A percentile compares a stretch with the other conserved stretches of the same genome.
Conservation (phyloP, 2,329 filamentous ascomycete species). For the Arthrobotrys pseudoclavata region DNA sequence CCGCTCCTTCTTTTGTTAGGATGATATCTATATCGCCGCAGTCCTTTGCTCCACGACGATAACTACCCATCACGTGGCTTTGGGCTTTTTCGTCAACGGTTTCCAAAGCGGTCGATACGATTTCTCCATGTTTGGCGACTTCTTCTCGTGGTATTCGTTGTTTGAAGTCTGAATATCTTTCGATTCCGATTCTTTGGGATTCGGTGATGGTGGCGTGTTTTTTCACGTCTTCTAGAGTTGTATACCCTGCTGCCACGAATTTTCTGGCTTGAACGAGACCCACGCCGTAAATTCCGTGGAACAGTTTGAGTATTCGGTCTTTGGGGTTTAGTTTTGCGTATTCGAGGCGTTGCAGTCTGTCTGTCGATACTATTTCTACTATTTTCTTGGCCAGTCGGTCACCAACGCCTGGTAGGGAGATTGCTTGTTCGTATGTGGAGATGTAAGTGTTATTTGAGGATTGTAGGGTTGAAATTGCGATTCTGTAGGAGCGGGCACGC, state of each 20-base stretch:
- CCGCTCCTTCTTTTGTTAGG: slow-evolving; percentile 77
- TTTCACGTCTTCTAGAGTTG: slow-evolving; percentile 79
- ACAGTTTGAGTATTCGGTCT: slow-evolving; percentile 76
- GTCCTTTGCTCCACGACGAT: slow-evolving; percentile 79
- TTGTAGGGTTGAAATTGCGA: slow-evolving; percentile 79
- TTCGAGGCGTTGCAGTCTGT: slow-evolving; percentile 79
- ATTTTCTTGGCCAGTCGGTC: slow-evolving; percentile 83
- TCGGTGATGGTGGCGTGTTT: slow-evolving; percentile 74
- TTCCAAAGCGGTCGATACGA: slow-evolving; percentile 74
- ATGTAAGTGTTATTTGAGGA: slow-evolving; percentile 67
- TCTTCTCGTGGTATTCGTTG: slow-evolving; percentile 82
- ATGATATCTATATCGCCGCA: slow-evolving; percentile 87
- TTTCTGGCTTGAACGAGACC: slow-evolving; percentile 78
- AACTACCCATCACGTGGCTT: slow-evolving; percentile 84
- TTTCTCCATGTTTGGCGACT: slow-evolving; percentile 76
- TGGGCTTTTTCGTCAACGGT: slow-evolving; percentile 75
- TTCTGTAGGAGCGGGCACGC: slow-evolving; percentile 81
- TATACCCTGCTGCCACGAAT: slow-evolving; percentile 82
- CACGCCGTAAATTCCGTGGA: slow-evolving; percentile 84
- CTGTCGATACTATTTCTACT: slow-evolving; percentile 85
- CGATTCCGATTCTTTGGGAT: slow-evolving; percentile 81
- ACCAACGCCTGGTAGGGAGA: slow-evolving; percentile 77
- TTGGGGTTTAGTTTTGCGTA: slow-evolving; percentile 76
- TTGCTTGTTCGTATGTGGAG: slow-evolving; percentile 40
- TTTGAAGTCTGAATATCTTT: slow-evolving; percentile 83